These are phyloP conservation scores for Plasmodium gonderi DNA, from an alignment of 169 alveolate species.

Conservation along the genomic window DNA sequence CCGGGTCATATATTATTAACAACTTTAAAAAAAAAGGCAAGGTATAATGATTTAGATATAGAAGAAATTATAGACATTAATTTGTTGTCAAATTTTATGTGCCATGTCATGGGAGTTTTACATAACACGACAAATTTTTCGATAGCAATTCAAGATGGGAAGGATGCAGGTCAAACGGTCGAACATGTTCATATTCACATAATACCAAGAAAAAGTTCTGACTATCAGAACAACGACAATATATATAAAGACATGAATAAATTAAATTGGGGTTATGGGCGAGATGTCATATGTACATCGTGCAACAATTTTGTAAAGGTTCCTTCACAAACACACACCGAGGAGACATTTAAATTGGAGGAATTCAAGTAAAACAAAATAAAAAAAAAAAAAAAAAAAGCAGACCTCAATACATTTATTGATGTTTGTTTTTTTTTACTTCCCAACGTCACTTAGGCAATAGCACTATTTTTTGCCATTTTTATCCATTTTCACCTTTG, in stretches of 20 bases:
- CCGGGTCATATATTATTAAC: constrained; percentile 86
- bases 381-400: neutral
- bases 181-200: constrained; percentile 92
- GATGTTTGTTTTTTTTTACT: neutral
- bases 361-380: constrained; percentile 49
- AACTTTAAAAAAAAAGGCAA: constrained; percentile 76
- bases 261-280: constrained; percentile 75
- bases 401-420: neutral
- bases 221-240: constrained; percentile 83
- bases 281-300: constrained; percentile 28
- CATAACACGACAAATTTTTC: constrained; percentile 25
- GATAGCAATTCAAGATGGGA: constrained; percentile 88
- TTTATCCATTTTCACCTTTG: neutral
- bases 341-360: constrained; percentile 53
- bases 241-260: constrained; percentile 82
- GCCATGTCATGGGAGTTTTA: constrained; percentile 55
- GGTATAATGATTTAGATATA: constrained; percentile 52
- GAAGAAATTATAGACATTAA: constrained; percentile 68
- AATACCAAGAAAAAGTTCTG: constrained; percentile 85
- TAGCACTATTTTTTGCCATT: neutral
- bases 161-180: constrained; percentile 93
- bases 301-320: constrained; percentile 36
- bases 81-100: constrained; percentile 63
- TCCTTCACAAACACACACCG: neutral
- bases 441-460: neutral